Conservation (phyloP, 2,329 filamentous ascomycete genomes). For the Boeremia exigua region DNA sequence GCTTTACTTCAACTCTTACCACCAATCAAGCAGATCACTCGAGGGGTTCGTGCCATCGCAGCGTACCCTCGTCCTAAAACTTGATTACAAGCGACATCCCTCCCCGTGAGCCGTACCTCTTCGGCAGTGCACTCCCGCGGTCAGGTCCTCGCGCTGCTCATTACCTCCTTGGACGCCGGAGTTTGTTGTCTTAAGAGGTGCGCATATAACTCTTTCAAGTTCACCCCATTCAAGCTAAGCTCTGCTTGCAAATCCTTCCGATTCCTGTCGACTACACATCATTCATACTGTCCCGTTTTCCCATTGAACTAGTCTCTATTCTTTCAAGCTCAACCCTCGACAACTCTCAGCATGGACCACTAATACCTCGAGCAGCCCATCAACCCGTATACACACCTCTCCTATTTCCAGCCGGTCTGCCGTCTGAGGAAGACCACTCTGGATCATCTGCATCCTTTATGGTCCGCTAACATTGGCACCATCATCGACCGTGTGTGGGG, state of each 20-base stretch:
- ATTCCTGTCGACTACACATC: slow-evolving; percentile 1
- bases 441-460: slow-evolving; percentile 33
- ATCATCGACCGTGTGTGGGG: slow-evolving; percentile 28
- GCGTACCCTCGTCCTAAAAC: slow-evolving; percentile 37
- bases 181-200: slow-evolving; percentile 38
- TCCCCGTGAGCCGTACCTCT: slow-evolving; percentile 31
- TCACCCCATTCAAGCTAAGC: slow-evolving; percentile 32
- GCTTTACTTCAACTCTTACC: neutral
- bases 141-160: slow-evolving; percentile 32
- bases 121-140: slow-evolving; percentile 30
- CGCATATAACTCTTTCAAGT: slow-evolving; percentile 39
- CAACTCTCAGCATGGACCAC: slow-evolving; percentile 29
- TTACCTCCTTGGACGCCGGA: slow-evolving; percentile 28
- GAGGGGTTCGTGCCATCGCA: slow-evolving; percentile 19
- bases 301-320: slow-evolving; percentile 18
- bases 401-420: slow-evolving; percentile 30
- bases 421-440: slow-evolving; percentile 34
- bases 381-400: slow-evolving; percentile 6
- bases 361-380: slow-evolving; percentile 33
- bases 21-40: slow-evolving; percentile 8
- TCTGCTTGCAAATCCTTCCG: slow-evolving; percentile 17
- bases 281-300: slow-evolving; percentile 2
- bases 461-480: slow-evolving; percentile 29
- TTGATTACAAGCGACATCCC: slow-evolving; percentile 29
- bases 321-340: slow-evolving; percentile 22